Percentiles rank a stretch among this genome's conserved stretches.
Conservation (phyloP, 352 stramenopile species). For the Nothophytophthora sp. region DNA sequence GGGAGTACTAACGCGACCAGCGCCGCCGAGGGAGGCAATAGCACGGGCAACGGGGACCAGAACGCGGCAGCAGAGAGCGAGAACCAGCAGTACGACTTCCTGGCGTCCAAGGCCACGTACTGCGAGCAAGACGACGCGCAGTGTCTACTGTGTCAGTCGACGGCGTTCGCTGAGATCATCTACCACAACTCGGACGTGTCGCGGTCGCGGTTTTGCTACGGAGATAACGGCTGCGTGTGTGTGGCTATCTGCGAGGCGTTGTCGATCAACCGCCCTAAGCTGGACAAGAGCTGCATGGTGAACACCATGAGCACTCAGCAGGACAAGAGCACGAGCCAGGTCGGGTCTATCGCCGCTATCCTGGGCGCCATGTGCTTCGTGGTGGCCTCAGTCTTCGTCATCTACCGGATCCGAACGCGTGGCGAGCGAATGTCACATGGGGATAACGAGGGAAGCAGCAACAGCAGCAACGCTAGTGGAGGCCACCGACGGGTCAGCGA, state of each 20-base stretch:
- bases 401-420: conserved; percentile 47
- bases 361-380: conserved; percentile 49
- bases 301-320: conserved; percentile 34
- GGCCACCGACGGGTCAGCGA: conserved; percentile 23
- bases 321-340: conserved; percentile 9
- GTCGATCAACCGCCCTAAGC: conserved; percentile 9
- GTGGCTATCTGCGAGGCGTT: conserved; percentile 42
- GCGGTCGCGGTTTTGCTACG: conserved; percentile 34
- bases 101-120: conserved; percentile 29
- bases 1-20: conserved; percentile 21
- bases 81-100: conserved; percentile 32
- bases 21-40: conserved; percentile 14
- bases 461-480: neutral
- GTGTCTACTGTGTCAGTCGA: conserved; percentile 32
- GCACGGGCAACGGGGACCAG: conserved; percentile 9
- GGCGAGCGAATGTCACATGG: conserved; percentile 23
- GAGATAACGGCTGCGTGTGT: conserved; percentile 42
- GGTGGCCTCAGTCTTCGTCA: conserved; percentile 45
- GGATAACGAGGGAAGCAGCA: conserved; percentile 11
- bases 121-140: conserved; percentile 38
- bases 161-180: conserved; percentile 41
- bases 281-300: conserved; percentile 32
- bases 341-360: conserved; percentile 36
- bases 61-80: conserved; percentile 4
- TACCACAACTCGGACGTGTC: conserved; percentile 36